phyloP scores from a whole-genome alignment of 1,284 basidiomycete genomes.

The Xanthoconium separans region DNA sequence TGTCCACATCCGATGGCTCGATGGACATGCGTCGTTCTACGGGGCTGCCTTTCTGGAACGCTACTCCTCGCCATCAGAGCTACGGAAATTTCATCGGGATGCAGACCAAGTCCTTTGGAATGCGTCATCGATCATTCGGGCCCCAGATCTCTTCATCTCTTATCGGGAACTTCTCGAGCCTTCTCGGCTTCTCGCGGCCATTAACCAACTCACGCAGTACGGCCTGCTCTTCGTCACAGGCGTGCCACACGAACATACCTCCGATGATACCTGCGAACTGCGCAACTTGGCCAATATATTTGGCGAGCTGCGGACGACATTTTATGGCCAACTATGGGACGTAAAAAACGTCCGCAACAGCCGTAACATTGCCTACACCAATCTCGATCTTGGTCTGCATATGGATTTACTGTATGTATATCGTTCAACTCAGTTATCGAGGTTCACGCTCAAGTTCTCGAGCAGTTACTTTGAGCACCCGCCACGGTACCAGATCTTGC shows the following conservation, averaged over 20 bases:
- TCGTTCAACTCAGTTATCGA: background rate
- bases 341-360: slow-evolving; percentile 77
- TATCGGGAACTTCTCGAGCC: slow-evolving; percentile 46
- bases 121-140: slow-evolving; percentile 33
- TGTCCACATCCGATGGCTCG: slow-evolving; percentile 55
- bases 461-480: slow-evolving; percentile 84
- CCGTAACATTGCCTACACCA: slow-evolving; percentile 94
- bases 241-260: slow-evolving; percentile 57
- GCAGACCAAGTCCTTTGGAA: slow-evolving; percentile 38
- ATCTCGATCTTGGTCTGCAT: slow-evolving; percentile 85
- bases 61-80: slow-evolving; percentile 37
- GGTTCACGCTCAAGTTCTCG: slow-evolving; percentile 1
- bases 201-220: slow-evolving; percentile 54
- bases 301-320: slow-evolving; percentile 81
- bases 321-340: slow-evolving; percentile 92
- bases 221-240: slow-evolving; percentile 58
- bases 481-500: slow-evolving; percentile 89
- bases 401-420: slow-evolving; percentile 84
- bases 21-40: slow-evolving; percentile 59
- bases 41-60: slow-evolving; percentile 47
- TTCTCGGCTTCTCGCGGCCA: slow-evolving; percentile 46
- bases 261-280: slow-evolving; percentile 63
- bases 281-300: slow-evolving; percentile 63
- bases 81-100: slow-evolving; percentile 43
- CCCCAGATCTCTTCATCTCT: slow-evolving; percentile 47